Evolutionary conservation across 805 yeast genomes (phyloP), one percentile per base, ranked within the genome.

Genomic region (Kazachstania africana): DNA sequence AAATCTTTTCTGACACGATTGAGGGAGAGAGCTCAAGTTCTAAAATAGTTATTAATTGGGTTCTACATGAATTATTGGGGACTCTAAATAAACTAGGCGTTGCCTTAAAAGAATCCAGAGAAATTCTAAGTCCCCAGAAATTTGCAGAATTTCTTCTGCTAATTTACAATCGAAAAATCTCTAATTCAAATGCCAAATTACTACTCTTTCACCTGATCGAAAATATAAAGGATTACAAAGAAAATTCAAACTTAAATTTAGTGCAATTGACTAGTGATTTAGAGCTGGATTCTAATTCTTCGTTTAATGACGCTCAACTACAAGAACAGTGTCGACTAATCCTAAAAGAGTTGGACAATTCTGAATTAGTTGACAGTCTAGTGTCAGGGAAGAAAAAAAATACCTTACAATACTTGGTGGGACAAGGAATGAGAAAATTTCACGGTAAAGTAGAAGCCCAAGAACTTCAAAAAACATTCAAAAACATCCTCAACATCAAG

Each of bases 11-110:
- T 36, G 48, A 6, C 20, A 13, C 33, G 5, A 52, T 56, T 8
- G 46, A 35, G 2, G 24, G 38, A 10, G 38, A 53, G 8, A 38
- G 50, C 6, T 40, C 40, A 33, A 48, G 48, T 12, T 44, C 50
- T 6, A 72, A 62, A 36, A 38, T 60, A 25, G 74, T 73, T 2
- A 19, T 8, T 10, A 82, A 79, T 48, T 88, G 95, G 94, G 53
- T 84, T 6, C 72, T 83, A 6, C 87, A 88, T 55, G 87, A 83
- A 40, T 58, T 84, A 25, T 47, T 83, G 12, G 95, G 96, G 0
- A 61, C 72, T 10, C 61, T 82, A 37, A 64, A 72, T 6, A 75
- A 72, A 46, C 61, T 70, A 6, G 60, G 66, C 16, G 27, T 47
- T 4, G 37, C 52, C 4, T 28, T 60, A 21, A 39, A 34, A 9